Conservation (phyloP, 202 grass and related monocot species). For the Eragrostis tef region DNA sequence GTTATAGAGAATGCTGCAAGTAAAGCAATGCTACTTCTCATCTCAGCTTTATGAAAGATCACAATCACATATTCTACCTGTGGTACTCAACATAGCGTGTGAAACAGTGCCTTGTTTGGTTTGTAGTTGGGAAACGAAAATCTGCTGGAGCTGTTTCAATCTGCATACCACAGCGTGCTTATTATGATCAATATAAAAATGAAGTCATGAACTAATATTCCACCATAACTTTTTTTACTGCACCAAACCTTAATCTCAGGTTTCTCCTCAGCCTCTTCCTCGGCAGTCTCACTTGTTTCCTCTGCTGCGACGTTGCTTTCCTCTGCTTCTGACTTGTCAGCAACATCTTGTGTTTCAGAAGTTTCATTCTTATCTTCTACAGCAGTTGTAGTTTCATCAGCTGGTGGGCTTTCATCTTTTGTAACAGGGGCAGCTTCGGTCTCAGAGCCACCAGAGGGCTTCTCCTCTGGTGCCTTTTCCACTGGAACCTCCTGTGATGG, state of each 20-base stretch:
- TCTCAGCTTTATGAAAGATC: slow-evolving; percentile 15
- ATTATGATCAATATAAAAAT: slow-evolving; percentile 25
- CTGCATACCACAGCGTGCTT: slow-evolving; percentile 49
- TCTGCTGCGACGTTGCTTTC: slow-evolving; percentile 54
- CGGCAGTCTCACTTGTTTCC: slow-evolving; percentile 49
- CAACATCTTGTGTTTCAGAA: slow-evolving; percentile 47
- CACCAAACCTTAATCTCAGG: slow-evolving; percentile 75
- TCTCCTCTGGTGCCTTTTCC: slow-evolving; percentile 53
- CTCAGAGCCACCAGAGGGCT: slow-evolving; percentile 32
- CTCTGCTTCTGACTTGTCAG: slow-evolving; percentile 53
- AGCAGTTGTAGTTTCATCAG: slow-evolving; percentile 37
- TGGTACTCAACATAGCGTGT: slow-evolving; percentile 93
- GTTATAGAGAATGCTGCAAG: neutral
- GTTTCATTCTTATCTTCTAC: slow-evolving; percentile 51
- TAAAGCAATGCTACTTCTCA: slow-evolving; percentile 1
- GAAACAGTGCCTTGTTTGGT: slow-evolving; percentile 93
- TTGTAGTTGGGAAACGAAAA: slow-evolving; percentile 93
- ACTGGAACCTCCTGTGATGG: slow-evolving; percentile 47
- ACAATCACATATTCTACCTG: slow-evolving; percentile 50
- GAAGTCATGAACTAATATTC: slow-evolving; percentile 4
- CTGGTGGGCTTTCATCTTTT: slow-evolving; percentile 49
- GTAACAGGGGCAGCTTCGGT: slow-evolving; percentile 41
- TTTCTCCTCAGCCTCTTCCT: slow-evolving; percentile 59
- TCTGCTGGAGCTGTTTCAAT: slow-evolving; percentile 91
- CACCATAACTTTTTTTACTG: neutral